Base-by-base conservation (phyloP, 2,329 filamentous ascomycete genomes). In the Calonectria henricotiae region DNA sequence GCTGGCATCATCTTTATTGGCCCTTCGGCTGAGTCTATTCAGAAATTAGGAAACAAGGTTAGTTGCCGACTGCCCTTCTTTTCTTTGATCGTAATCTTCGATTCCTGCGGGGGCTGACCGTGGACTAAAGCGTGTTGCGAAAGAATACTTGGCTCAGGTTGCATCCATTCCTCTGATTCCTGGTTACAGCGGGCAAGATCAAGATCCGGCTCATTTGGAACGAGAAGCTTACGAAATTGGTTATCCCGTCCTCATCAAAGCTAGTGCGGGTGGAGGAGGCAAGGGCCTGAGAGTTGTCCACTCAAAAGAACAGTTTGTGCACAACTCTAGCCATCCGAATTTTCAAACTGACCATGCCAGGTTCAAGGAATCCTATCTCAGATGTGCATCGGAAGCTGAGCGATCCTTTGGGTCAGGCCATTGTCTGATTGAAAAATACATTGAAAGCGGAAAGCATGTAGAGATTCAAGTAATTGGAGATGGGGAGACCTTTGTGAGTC, bases 1-100 rank as follows among this genome's bases (percentile, higher is more conserved):
- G 87, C 87, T 2, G 89, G 89, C 0, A 82, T 91, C 61, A 81
- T 82, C 0, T 92, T 89, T 77, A 85, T 88, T 3, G 90, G 90
- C 0, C 90, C 90, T 0, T 84, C 83, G 11, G 82, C 87, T 0
- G 80, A 83, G 20, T 80, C 80, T 23, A 90, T 76, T 37, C 62
- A 65, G 30, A 74, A 69, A 1, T 39, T 76, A 3, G 74, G 74
- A 17, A 69, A 75, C 58, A 76, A 76, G 62, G 55, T 71, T 15
- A 65, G 49, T 23, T 69, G 71, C 13, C 73, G 72, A 15, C 65
- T 74, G 12, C 32, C 47, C 4, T 30, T 58, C 13, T 46, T 67
- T 11, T 70, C 71, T 2, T 67, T 70, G 1, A 65, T 69, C 2
- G 67, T 73, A 12, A 67, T 67, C 2, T 37, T 37, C 12, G 9